Base-by-base conservation (phyloP, 257 asterid genomes). In the Scutellaria galericulata region DNA sequence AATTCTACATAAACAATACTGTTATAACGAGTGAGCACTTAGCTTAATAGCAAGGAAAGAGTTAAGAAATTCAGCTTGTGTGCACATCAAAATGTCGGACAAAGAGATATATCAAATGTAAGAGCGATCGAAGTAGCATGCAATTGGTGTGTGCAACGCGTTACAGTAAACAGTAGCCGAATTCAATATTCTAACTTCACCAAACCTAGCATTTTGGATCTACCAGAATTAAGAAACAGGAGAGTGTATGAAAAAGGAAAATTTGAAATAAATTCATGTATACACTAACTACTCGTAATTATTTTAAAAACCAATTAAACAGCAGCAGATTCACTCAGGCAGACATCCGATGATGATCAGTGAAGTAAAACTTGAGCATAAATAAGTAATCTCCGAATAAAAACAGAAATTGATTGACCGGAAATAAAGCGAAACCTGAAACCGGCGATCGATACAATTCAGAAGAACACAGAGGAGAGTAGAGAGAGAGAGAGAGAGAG, bases 381-480 rank as follows among this genome's bases (percentile, higher is more conserved):
- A 66, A 24, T 13, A 48, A 1, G 35, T 48, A 35, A 66, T 50
- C 60, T 50, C 47, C 10, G 18, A 9, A 15, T 10, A 62, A 9
- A n/a, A 41, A 42, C 0, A 51, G 18, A 63, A 41, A 41, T 41
- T 15, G 24, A 63, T 9, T 6, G 52, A 39, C 6, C 6, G 37
- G 3, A 57, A 59, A 31, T 59, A 27, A 8, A 59, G 65, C 35
- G 58, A 47, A 66, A 66, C 71, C 59, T 46, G 58, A 66, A 66
- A 57, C 22, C 71, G 20, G 60, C 47, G 15, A 66, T 14, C 58
- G 60, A 50, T 5, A 9, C 60, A 66, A 47, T 27, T 27, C 14
- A 37, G 12, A 18, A 18, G 70, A 47, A 14, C 5, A 59, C 10
- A 7, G 46, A 57, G 37, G 46, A 37, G 46, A 31, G 7, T 44